Conservation (phyloP, 2,329 filamentous ascomycete genomes). For the Bipolaris gigantea region DNA sequence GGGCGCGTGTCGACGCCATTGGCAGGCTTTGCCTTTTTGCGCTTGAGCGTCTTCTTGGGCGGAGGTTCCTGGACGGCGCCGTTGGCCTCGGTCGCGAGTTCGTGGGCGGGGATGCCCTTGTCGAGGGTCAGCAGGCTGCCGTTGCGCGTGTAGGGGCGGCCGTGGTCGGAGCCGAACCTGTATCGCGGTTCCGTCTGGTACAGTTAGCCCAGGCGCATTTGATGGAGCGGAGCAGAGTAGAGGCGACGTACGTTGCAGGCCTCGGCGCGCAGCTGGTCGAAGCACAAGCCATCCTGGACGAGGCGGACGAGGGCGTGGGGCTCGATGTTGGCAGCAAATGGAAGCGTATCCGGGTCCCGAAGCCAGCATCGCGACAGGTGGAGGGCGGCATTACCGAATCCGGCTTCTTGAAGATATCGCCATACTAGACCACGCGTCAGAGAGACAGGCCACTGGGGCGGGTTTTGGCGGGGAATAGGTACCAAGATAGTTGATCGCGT, state of each 20-base stretch:
- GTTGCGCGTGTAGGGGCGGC: slow-evolving; percentile 45
- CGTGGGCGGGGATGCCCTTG: slow-evolving; percentile 40
- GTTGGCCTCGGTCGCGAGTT: slow-evolving; percentile 40
- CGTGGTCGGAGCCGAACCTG: slow-evolving; percentile 45
- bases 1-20: slow-evolving; percentile 39
- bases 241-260: slow-evolving; percentile 36
- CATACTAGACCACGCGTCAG: slow-evolving; percentile 52
- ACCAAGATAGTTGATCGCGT: slow-evolving; percentile 67
- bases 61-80: slow-evolving; percentile 36
- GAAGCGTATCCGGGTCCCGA: slow-evolving; percentile 61
- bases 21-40: slow-evolving; percentile 38
- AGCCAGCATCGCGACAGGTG: slow-evolving; percentile 65
- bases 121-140: slow-evolving; percentile 42
- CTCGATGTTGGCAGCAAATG: slow-evolving; percentile 62
- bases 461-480: slow-evolving; percentile 4
- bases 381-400: slow-evolving; percentile 60
- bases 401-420: slow-evolving; percentile 56
- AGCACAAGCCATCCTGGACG: slow-evolving; percentile 63
- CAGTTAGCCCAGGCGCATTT: slow-evolving; percentile 21
- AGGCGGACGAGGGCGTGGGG: slow-evolving; percentile 62
- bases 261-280: slow-evolving; percentile 49
- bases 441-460: slow-evolving; percentile 3
- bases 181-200: slow-evolving; percentile 38
- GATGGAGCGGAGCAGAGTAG: not conserved
- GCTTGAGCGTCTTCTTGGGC: slow-evolving; percentile 39